Base-by-base conservation (phyloP, 441 rosid genomes). In the Erodium moschatum region DNA sequence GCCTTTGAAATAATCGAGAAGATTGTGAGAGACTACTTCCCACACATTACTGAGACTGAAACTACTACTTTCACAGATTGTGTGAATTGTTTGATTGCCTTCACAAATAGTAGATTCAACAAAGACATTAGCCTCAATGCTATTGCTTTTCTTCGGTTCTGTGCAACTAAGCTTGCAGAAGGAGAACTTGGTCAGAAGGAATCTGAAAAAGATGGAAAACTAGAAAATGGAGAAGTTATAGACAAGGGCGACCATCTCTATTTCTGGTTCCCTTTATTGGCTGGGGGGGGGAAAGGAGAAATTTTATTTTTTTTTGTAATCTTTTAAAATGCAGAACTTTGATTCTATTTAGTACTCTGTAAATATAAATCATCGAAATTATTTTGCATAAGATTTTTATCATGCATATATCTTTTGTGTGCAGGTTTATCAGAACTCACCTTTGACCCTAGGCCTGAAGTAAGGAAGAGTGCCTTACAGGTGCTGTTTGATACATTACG, bases 11-110 rank as follows among this genome's bases (percentile, higher is more conserved):
- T 92, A 73, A 92, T 89, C 66, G 99, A 96, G 85, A 96, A 96
- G 85, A 92, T 96, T 72, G 88, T 96, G 66, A 83, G 95, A 75
- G 98, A 92, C 70, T 96, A 96, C 83, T 96, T 92, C 78, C 98
- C 98, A 29, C 89, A 91, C 80, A 96, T 96, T 71, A 96, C 97
- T 4, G 99, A 96, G 81, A 96, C 99, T 71, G 99, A 96, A 83
- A 89, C 99, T 70, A 96, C 98, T 66, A 90, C 97, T 58, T 96
- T 96, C 73, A 96, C 99, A 15, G 99, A 96, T 79, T 96, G 98
- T 83, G 98, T 96, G 50, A 96, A 91, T 78, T 96, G 99, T 84
- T 80, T 92, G 33, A 86, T 91, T 75, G 98, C 99, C 72, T 96
- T 92, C 84, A 96, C 99, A 72, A 96, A 92, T 76, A 91, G 94